phyloP scores from a whole-genome alignment of 192 early-diverging fungal species.

The Funneliformis mosseae region DNA sequence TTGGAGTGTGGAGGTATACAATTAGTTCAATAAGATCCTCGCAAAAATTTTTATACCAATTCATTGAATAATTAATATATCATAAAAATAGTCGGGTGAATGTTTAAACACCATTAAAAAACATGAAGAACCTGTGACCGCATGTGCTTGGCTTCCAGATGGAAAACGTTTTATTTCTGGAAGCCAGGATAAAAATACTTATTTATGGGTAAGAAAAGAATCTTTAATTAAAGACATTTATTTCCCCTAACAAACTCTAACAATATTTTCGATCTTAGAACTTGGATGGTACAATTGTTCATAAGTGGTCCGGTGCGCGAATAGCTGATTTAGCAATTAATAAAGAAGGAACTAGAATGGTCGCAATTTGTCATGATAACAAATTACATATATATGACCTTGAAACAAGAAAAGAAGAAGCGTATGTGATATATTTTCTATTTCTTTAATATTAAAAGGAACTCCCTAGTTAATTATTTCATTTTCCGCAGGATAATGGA shows the following conservation, averaged over 20 bases:
- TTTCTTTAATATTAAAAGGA: not conserved
- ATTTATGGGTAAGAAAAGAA: slow-evolving; percentile 65
- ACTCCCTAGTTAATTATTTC: not conserved
- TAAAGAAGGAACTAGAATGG: slow-evolving; percentile 58
- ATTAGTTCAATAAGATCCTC: not conserved
- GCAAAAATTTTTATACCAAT: not conserved
- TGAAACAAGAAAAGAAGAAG: slow-evolving; percentile 28
- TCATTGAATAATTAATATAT: not conserved
- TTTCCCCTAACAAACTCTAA: not conserved
- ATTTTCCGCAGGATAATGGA: slow-evolving; percentile 38
- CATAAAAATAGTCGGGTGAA: slow-evolving; percentile 58
- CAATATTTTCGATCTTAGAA: slow-evolving; percentile 36
- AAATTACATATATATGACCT: slow-evolving; percentile 43
- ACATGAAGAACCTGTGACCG: slow-evolving; percentile 78
- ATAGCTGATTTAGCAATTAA: slow-evolving; percentile 67
- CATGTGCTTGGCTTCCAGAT: slow-evolving; percentile 90
- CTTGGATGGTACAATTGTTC: slow-evolving; percentile 57
- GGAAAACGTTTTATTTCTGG: slow-evolving; percentile 84
- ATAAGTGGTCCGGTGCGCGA: slow-evolving; percentile 62
- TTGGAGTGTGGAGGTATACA: slow-evolving; percentile 74
- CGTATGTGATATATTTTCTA: not conserved
- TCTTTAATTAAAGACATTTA: slow-evolving; percentile 15
- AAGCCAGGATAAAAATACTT: slow-evolving; percentile 74
- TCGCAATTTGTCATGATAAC: slow-evolving; percentile 66
- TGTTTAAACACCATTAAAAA: slow-evolving; percentile 59